Evolutionary conservation across 352 stramenopile genomes (phyloP).

Genomic region (Phytophthora macrochlamydospora): DNA sequence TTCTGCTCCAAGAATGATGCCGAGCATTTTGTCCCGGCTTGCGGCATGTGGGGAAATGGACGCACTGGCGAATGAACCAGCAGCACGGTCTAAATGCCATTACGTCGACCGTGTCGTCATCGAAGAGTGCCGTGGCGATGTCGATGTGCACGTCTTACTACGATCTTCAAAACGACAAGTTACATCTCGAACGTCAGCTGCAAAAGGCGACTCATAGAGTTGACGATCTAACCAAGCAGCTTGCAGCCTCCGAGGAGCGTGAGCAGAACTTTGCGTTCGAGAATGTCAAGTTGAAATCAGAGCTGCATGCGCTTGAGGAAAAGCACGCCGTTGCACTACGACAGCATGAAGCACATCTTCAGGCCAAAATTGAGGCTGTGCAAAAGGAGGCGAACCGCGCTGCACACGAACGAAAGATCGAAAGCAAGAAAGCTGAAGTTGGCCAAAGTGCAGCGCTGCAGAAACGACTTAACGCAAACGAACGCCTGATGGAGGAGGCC

Average conservation of each 20-base stretch:
- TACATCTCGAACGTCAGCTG: constrained; percentile 48
- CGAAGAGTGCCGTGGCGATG: constrained; percentile 44
- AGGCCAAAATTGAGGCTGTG: constrained; percentile 58
- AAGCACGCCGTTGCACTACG: constrained; percentile 49
- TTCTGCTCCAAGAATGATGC: constrained; percentile 87
- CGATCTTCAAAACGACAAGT: constrained; percentile 77
- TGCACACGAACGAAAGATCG: constrained; percentile 58
- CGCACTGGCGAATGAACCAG: constrained; percentile 85
- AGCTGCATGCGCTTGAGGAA: constrained; percentile 58
- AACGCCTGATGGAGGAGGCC: constrained; percentile 22
- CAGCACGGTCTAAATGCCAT: constrained; percentile 46
- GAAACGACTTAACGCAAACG: constrained; percentile 27
- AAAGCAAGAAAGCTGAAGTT: constrained; percentile 37
- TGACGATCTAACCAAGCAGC: constrained; percentile 27
- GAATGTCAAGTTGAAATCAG: constrained; percentile 43
- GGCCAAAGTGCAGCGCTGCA: constrained; percentile 19
- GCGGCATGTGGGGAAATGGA: constrained; percentile 87
- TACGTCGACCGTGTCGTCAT: constrained; percentile 12
- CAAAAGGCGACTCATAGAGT: constrained; percentile 39
- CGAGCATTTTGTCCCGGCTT: constrained; percentile 80
- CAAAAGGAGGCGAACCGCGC: constrained; percentile 57
- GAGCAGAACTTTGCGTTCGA: constrained; percentile 30
- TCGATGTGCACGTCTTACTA: constrained; percentile 89
- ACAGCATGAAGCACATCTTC: constrained; percentile 32
- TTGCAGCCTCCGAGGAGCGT: constrained; percentile 21